Base-by-base conservation (phyloP, 192 early-diverging fungal species). In the Coemansia sp. region DNA sequence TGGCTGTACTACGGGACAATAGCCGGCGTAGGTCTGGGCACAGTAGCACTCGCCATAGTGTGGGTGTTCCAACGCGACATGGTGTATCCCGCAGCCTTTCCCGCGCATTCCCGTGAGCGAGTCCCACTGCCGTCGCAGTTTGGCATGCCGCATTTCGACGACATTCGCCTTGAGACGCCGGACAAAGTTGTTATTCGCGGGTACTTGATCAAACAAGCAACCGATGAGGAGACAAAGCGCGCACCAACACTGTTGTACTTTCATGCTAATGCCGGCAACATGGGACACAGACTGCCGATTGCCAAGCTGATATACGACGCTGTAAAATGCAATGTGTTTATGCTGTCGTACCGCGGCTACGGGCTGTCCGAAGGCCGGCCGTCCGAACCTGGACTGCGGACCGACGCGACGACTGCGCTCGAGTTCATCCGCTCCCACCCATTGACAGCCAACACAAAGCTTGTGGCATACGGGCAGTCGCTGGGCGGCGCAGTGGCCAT, bases 281-380 rank as follows among this genome's bases (percentile, higher is more conserved):
- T 98, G 91, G 97, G 97, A 38, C 96, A 99, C 71, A 85, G 97
- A 12, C 82, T 99, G 57, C 95, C 95, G 5, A 93, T 97, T 51
- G 94, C 95, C 20, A 83, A 87, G 57, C 71, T 87, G 3, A 80
- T 97, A 54, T 83, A 91, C 65, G 66, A 80, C 21, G 69, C 72
- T 21, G 84, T 85, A 36, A 78, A 83, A 19, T 87, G 86, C 78
- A 98, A 99, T 77, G 88, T 99, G 12, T 89, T 96, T 56, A 93
- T 99, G 92, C 83, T 98, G 17, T 97, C 94, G n/a, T 99, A 99
- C 60, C 85, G 97, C 65, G 96, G 97, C 37, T 97, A 97, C 80
- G 96, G 96, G 5, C 63, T 87, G 44, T 93, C 91, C 47, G 90
- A 94, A 60, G 97, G 97, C 5, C 83, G 75, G 37, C 88, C 96